Conservation (phyloP, 768 basidiomycete genomes). For the Boletus sp. region DNA sequence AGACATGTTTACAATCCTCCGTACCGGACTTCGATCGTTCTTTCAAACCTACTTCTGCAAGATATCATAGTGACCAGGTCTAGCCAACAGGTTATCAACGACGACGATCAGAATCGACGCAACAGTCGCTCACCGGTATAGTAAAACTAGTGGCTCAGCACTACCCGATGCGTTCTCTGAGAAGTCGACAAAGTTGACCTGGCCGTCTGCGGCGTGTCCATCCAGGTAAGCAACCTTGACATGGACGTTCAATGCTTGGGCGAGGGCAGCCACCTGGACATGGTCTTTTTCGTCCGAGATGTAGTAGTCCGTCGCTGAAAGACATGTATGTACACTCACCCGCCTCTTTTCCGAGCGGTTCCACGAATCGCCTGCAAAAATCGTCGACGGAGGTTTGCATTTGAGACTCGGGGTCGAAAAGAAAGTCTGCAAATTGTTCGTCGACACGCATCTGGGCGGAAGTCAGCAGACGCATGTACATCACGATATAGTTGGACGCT, state of each 20-base stretch:
- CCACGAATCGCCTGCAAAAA: constrained; percentile 79
- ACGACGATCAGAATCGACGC: not conserved
- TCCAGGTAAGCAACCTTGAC: constrained; percentile 81
- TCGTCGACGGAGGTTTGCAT: constrained; percentile 51
- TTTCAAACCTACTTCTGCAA: constrained; percentile 18
- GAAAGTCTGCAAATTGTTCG: constrained; percentile 61
- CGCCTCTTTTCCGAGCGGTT: constrained; percentile 73
- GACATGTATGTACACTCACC: constrained; percentile 37
- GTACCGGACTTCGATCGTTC: not conserved
- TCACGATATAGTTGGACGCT: constrained; percentile 73
- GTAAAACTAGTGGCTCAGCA: constrained; percentile 55
- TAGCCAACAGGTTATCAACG: constrained; percentile 26
- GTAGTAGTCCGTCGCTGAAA: not conserved
- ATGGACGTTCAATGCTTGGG: constrained; percentile 61
- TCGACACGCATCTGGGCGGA: constrained; percentile 72
- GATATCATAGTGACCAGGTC: constrained; percentile 90
- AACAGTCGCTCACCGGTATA: constrained; percentile 61
- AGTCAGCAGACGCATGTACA: constrained; percentile 78
- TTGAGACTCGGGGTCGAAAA: constrained; percentile 71
- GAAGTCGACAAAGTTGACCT: constrained; percentile 68
- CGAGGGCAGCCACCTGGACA: constrained; percentile 76
- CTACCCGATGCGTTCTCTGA: constrained; percentile 44
- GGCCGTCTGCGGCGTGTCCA: constrained; percentile 46
- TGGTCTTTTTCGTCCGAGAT: constrained; percentile 46
- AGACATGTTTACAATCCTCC: not conserved